phyloP scores from a whole-genome alignment of 179 eudicot genomes.

The Heliamphora pulchella region DNA sequence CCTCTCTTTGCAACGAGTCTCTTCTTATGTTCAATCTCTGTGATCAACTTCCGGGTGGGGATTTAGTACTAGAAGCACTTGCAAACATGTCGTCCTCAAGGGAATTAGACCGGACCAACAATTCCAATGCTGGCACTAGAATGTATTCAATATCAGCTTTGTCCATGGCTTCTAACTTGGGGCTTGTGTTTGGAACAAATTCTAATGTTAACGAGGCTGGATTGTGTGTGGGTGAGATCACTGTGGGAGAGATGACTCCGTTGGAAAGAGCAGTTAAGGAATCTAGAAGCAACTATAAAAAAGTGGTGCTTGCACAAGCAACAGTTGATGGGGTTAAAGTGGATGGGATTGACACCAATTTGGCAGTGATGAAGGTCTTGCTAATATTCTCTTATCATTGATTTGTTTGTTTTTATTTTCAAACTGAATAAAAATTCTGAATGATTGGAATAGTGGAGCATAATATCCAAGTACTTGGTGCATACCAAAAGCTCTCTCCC shows the following conservation, averaged over 20 bases:
- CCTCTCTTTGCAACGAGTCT: constrained; percentile 44
- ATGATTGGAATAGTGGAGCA: not conserved
- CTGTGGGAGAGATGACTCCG: constrained; percentile 73
- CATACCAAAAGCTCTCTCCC: not conserved
- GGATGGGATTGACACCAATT: constrained; percentile 83
- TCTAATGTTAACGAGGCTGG: constrained; percentile 34
- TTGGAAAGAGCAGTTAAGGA: constrained; percentile 81
- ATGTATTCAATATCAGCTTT: constrained; percentile 66
- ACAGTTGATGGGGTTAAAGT: constrained; percentile 90
- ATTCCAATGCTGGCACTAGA: constrained; percentile 38
- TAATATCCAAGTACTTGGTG: not conserved
- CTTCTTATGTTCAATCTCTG: constrained; percentile 85
- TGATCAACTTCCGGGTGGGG: constrained; percentile 93
- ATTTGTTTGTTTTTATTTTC: constrained; percentile 1
- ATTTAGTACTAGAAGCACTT: constrained; percentile 70
- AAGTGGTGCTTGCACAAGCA: constrained; percentile 69
- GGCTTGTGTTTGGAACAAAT: constrained; percentile 51
- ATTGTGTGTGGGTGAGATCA: constrained; percentile 69
- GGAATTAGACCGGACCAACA: constrained; percentile 40
- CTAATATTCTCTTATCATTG: not conserved
- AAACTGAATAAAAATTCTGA: not conserved
- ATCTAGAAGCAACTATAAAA: constrained; percentile 72
- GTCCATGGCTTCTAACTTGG: constrained; percentile 65
- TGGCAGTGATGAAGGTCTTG: constrained; percentile 86
- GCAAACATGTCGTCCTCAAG: constrained; percentile 60